Base-by-base conservation (phyloP, 2,329 filamentous ascomycete genomes). In the Endoconidiophora polonica region DNA sequence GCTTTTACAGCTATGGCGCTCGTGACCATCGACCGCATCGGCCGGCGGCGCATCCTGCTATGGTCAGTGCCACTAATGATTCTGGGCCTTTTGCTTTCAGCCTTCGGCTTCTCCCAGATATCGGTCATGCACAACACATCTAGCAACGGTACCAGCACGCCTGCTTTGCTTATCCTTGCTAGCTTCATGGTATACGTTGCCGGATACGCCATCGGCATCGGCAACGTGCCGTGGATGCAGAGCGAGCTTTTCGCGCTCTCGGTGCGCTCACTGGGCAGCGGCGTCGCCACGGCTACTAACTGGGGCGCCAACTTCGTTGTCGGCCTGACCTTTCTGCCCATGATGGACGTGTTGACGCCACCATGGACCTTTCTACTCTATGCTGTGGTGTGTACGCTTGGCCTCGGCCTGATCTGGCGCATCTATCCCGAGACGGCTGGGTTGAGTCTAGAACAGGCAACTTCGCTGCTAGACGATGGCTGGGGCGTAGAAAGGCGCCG, bases 161-260 rank as follows among this genome's bases (percentile, higher is more conserved):
- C 72, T 0, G 69, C 75, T 2, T 52, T 68, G 24, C 60, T 80
- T 16, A 81, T 95, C 41, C 73, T 95, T 2, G 55, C 76, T 39
- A 82, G 82, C 55, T 81, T 95, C 62, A 81, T 87, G 63, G 57
- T 86, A 5, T 95, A 93, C 63, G 87, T 94, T 2, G 82, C 85
- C 6, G 73, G 81, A 1, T 96, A 93, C 61, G 90, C 90, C 1
- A 70, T 88, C 1, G 90, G 90, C 2, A 72, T 96, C 2, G 90
- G 90, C 6, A 93, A 87, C 58, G 86, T 96, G 2, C 88, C 90
- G 0, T 96, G 90, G 90, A 90, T 94, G 72, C 88, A 94, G 66
- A 86, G 81, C 57, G 90, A 96, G 66, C 74, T 94, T 29, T 95
- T 95, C 60, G 83, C 87, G 1, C 69, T 88, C 44, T 72, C 73